Conservation (phyloP, 2,329 filamentous ascomycete genomes). For the Aureobasidium subglaciale region DNA sequence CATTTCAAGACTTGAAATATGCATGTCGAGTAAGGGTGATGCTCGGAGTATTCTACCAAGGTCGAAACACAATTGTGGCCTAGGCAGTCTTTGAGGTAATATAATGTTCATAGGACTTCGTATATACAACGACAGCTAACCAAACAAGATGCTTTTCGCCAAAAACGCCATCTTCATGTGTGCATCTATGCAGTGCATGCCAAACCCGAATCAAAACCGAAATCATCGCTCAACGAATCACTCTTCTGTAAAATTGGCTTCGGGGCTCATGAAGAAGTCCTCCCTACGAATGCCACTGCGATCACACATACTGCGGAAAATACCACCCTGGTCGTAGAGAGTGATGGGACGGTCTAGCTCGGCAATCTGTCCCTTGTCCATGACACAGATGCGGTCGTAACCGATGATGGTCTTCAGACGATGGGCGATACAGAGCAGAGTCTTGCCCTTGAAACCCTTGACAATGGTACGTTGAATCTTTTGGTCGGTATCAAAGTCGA, state of each 20-base stretch:
- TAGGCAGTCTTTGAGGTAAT: neutral
- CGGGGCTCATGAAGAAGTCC: conserved; percentile 33
- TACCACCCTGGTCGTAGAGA: conserved; percentile 66
- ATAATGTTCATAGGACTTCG: neutral
- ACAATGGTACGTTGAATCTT: conserved; percentile 91
- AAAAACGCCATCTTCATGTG: neutral
- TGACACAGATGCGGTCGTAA: conserved; percentile 88
- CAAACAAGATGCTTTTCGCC: neutral
- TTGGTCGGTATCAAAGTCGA: conserved; percentile 94
- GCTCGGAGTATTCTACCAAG: too few relatives aligned
- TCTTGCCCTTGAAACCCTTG: conserved; percentile 75
- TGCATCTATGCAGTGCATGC: conserved; percentile 4
- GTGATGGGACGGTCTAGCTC: conserved; percentile 72
- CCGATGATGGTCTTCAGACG: conserved; percentile 84
- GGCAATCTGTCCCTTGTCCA: conserved; percentile 82
- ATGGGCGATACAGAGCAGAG: conserved; percentile 87
- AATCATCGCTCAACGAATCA: too few relatives aligned
- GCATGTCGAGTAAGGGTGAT: too few relatives aligned
- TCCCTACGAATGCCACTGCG: conserved; percentile 64
- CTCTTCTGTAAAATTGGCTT: conserved; percentile 12
- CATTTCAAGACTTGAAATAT: too few relatives aligned
- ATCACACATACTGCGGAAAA: conserved; percentile 88
- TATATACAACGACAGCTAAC: neutral
- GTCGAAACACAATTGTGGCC: neutral
- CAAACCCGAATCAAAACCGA: neutral